Evolutionary conservation across 2,329 filamentous ascomycete genomes (phyloP).

Genomic region (Lecanosticta acicola): DNA sequence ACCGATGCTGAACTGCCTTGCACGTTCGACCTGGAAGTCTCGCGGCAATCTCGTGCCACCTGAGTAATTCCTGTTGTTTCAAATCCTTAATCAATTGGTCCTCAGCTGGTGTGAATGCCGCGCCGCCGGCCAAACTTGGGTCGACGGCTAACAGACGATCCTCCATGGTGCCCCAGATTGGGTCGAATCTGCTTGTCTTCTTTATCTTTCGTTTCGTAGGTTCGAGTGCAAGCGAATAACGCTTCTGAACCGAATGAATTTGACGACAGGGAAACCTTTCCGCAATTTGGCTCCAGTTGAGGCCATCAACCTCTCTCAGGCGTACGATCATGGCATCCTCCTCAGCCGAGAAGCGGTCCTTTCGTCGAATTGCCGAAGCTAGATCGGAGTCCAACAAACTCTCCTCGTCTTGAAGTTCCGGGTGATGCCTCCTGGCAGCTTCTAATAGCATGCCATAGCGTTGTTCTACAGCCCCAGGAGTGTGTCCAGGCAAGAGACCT

Average conservation of each 20-base stretch:
- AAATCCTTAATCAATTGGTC: neutral
- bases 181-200: neutral
- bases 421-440: neutral
- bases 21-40: conserved; percentile 26
- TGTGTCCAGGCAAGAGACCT: conserved; percentile 12
- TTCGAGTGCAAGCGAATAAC: conserved; percentile 1
- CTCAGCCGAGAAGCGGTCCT: conserved; percentile 4
- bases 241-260: neutral
- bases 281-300: conserved; percentile 8
- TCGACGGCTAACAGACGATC: conserved; percentile 4
- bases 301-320: conserved; percentile 8
- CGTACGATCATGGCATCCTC: conserved; percentile 11
- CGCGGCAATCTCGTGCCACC: conserved; percentile 31
- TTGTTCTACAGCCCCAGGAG: conserved; percentile 10
- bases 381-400: too few relatives aligned
- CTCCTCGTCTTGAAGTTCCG: too few relatives aligned
- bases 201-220: neutral
- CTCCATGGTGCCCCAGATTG: conserved; percentile 3
- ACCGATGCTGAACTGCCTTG: conserved; percentile 6
- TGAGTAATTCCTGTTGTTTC: conserved; percentile 1
- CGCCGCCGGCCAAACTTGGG: conserved; percentile 1
- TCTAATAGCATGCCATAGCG: conserved; percentile 19
- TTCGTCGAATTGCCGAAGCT: neutral
- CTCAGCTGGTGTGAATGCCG: neutral
- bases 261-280: neutral